These are phyloP conservation scores for Aechmea fasciata DNA, from an alignment of 176 grass and related monocot species.

Conservation along the genomic window DNA sequence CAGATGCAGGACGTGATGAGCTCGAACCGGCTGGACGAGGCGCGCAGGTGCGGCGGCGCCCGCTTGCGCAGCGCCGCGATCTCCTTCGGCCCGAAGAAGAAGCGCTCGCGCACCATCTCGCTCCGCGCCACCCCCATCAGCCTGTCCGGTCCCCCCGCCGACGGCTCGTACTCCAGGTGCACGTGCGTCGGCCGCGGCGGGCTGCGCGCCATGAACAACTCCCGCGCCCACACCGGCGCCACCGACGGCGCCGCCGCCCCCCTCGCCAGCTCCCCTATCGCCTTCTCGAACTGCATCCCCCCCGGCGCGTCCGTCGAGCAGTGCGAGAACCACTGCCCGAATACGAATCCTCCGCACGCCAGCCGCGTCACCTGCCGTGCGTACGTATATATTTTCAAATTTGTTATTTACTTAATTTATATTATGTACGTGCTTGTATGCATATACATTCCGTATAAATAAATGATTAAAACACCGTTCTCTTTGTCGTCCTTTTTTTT, in stretches of 20 bases:
- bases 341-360: constrained; percentile 54
- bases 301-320: constrained; percentile 44
- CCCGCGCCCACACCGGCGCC: constrained; percentile 42
- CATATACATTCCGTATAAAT: too few species aligned
- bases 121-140: neutral
- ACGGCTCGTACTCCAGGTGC: constrained; percentile 52
- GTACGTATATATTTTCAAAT: too few species aligned
- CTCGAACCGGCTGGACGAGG: constrained; percentile 37
- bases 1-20: constrained; percentile 55
- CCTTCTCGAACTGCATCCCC: constrained; percentile 54
- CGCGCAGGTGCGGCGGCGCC: constrained; percentile 24
- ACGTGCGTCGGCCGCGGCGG: constrained; percentile 21
- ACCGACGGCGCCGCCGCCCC: constrained; percentile 26
- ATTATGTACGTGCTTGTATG: too few species aligned
- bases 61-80: constrained; percentile 36
- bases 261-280: constrained; percentile 47
- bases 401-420: too few species aligned
- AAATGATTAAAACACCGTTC: neutral
- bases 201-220: constrained; percentile 31
- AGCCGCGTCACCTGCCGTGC: constrained; percentile 62
- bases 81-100: constrained; percentile 42
- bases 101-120: constrained; percentile 17
- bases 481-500: too few species aligned
- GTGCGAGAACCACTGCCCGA: constrained; percentile 58
- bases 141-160: constrained; percentile 13